Base-by-base conservation (phyloP, 257 asterid species). In the Solanum piurae region DNA sequence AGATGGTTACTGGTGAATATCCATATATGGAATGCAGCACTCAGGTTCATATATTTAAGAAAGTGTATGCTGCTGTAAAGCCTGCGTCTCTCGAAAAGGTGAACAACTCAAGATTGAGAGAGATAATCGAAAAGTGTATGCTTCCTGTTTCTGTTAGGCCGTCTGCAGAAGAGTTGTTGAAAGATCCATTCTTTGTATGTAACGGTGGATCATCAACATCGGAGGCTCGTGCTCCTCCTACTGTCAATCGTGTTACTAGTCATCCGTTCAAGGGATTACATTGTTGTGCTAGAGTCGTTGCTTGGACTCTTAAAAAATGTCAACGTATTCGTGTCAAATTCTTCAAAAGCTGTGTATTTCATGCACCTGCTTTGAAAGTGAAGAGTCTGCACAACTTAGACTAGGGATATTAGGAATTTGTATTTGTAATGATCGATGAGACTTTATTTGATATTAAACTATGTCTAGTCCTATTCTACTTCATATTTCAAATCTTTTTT, bases 21-120 rank as follows among this genome's bases (percentile, higher is more conserved):
- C 94, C 93, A 4, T 93, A 89, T 42, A 85, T 80, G 3, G 92
- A 92, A 87, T 93, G 93, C 86, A 87, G 80, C 6, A 89, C 87
- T 46, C 89, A 85, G 3, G 89, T 88, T 0, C 94, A 92, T 83
- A 89, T 93, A 12, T 90, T 72, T 87, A 91, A 86, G 93, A 90
- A 88, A 89, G 93, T 91, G 84, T 40, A 12, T 6, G 46, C 14
- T 40, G 84, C 62, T 25, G 62, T 40, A 40, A 77, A 77, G 2
- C 84, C 62, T 42, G 34, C 60, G 6, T 40, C 37, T 42, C 64
- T 77, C 0, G 37, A 0, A 8, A 25, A 42, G 37, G 37, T 77
- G 2, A 25, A 40, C 4, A 25, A 77, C 14, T 42, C 62, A 0
- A 42, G 62, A 77, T 33, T 77, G 37, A 77, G 25, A 5, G 64